Percentiles rank a stretch among this genome's conserved stretches.
phyloP scores from a whole-genome alignment of 176 grass and related monocot species.

The Ampelocalamus luodianensis region DNA sequence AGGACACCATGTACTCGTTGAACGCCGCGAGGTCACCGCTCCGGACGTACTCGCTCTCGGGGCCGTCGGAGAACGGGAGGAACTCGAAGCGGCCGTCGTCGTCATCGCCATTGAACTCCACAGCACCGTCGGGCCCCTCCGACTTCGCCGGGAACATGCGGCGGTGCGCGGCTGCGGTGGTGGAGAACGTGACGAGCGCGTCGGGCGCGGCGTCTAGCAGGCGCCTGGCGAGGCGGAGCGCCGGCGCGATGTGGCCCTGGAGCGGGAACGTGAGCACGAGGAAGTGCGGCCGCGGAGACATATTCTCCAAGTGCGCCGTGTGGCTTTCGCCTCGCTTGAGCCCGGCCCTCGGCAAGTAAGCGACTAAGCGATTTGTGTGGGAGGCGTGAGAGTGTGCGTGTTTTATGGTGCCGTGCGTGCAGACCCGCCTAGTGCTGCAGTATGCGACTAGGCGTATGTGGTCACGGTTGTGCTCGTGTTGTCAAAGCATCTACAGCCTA shows the following conservation, averaged over 20 bases:
- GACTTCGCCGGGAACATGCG: conserved; percentile 59
- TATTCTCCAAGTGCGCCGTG: background rate
- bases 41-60: conserved; percentile 35
- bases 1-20: conserved; percentile 49
- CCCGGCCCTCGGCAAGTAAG: background rate
- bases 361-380: background rate
- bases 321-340: background rate
- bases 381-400: background rate
- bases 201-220: conserved; percentile 33
- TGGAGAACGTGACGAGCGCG: conserved; percentile 69
- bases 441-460: background rate
- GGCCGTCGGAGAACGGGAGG: conserved; percentile 60
- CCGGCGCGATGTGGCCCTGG: conserved; percentile 82
- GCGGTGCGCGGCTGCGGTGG: conserved; percentile 47
- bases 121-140: background rate
- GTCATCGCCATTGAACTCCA: too few relatives aligned
- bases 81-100: conserved; percentile 45
- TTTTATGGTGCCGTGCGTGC: background rate
- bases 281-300: conserved; percentile 58
- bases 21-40: background rate
- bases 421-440: too few relatives aligned
- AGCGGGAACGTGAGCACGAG: conserved; percentile 62
- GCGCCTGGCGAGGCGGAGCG: conserved; percentile 59
- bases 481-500: too few relatives aligned
- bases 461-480: background rate